phyloP scores from a whole-genome alignment of 306 rosid genomes.

The Castanea mollissima region DNA sequence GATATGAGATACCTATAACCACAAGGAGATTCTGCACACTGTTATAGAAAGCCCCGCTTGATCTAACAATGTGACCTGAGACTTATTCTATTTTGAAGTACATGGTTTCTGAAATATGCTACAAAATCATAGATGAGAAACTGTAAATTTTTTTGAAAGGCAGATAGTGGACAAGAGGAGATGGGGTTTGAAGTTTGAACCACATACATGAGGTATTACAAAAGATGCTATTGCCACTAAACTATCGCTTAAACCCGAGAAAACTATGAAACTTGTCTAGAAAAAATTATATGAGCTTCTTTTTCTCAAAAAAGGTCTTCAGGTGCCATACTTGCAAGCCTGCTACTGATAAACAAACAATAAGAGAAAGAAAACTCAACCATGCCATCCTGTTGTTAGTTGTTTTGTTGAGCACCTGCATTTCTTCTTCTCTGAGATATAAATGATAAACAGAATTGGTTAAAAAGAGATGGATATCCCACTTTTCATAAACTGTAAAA shows the following conservation, averaged over 20 bases:
- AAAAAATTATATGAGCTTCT: constrained; percentile 71
- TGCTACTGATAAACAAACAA: constrained; percentile 74
- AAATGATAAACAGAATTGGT: background rate
- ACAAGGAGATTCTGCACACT: background rate
- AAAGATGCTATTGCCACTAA: too few relatives aligned
- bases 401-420: constrained; percentile 80
- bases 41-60: background rate
- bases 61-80: constrained; percentile 18
- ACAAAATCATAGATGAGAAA: constrained; percentile 23
- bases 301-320: constrained; percentile 91
- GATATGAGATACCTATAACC: background rate
- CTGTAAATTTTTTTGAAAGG: too few relatives aligned
- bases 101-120: constrained; percentile 37
- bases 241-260: background rate
- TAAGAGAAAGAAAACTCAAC: constrained; percentile 75
- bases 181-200: too few relatives aligned
- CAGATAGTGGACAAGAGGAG: too few relatives aligned
- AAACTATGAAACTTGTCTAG: background rate
- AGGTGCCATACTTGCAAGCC: constrained; percentile 87
- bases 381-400: constrained; percentile 74
- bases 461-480: background rate
- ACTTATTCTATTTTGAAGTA: constrained; percentile 13
- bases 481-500: background rate
- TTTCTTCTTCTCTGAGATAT: constrained; percentile 80
- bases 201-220: too few relatives aligned